phyloP scores from a whole-genome alignment of 208 protist species.

The Wallacemonas collosoma region DNA sequence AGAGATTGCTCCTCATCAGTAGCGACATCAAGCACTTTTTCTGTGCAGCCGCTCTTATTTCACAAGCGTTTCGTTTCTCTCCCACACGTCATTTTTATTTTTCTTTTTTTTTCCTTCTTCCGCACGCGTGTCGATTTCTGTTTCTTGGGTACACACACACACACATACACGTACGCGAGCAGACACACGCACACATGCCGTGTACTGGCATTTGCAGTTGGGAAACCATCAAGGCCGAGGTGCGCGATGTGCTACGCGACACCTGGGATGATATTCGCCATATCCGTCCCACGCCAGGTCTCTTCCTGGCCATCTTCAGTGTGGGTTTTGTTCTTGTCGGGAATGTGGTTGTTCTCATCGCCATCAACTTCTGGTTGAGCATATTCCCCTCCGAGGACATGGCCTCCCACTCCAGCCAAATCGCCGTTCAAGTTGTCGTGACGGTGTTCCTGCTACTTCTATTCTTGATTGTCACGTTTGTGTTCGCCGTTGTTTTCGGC shows the following conservation, averaged over 20 bases:
- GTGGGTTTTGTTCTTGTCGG: conserved; percentile 69
- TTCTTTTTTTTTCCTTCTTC: conserved; percentile 19
- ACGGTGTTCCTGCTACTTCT: conserved; percentile 53
- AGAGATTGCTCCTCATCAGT: too few species aligned
- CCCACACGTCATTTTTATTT: not conserved
- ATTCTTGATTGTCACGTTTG: conserved; percentile 35
- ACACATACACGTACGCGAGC: too few species aligned
- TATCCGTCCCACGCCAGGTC: conserved; percentile 25
- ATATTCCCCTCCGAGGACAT: conserved; percentile 41
- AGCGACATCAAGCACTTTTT: too few species aligned
- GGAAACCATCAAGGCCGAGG: conserved; percentile 32
- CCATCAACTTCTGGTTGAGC: conserved; percentile 77
- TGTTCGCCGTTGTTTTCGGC: conserved; percentile 51
- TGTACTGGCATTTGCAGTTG: conserved; percentile 5
- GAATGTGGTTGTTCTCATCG: conserved; percentile 76
- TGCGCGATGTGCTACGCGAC: conserved; percentile 6
- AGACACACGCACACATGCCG: too few species aligned
- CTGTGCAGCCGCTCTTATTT: too few species aligned
- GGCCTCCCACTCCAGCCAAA: conserved; percentile 54
- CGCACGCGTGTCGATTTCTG: not conserved
- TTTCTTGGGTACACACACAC: not conserved
- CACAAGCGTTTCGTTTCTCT: too few species aligned
- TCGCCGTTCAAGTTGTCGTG: conserved; percentile 72
- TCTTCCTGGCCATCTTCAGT: conserved; percentile 74
- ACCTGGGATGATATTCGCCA: conserved; percentile 44